Conservation (phyloP, 139 green algal genomes). For the Chlorella vulgaris region DNA sequence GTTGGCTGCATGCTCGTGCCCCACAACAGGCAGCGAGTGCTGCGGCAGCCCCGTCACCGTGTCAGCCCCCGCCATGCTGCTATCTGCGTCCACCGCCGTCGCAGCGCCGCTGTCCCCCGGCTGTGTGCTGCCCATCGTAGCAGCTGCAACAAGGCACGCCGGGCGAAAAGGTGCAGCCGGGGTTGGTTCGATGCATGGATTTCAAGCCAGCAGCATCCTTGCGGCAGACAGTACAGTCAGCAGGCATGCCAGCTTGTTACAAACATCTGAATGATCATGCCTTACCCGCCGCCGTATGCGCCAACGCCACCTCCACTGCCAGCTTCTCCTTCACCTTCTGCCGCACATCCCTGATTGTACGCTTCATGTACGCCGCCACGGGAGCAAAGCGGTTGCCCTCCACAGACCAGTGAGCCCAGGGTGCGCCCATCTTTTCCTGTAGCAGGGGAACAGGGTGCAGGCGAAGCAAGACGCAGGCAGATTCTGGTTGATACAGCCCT, state of each 20-base stretch:
- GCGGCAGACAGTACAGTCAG: no score
- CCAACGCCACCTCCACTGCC: background rate
- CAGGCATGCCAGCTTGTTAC: no score
- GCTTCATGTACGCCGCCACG: constrained; percentile 25
- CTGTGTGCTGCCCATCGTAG: no score
- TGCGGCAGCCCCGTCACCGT: background rate
- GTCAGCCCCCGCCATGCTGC: background rate
- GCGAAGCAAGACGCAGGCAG: background rate
- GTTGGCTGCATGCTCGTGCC: background rate
- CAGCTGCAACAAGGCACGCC: no score
- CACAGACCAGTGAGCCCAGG: background rate
- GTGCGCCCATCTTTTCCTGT: constrained; percentile 7
- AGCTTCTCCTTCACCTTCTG: constrained; percentile 38
- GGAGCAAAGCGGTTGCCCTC: background rate
- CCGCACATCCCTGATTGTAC: constrained; percentile 38
- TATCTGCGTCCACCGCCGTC: background rate
- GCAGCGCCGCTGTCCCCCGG: no score
- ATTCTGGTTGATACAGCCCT: no score
- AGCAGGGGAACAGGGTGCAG: background rate
- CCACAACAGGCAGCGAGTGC: background rate
- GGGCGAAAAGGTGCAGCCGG: no score
- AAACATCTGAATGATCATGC: no score
- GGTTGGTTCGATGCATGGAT: no score
- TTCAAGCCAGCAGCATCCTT: no score
- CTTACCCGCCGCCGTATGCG: background rate